Conservation (phyloP, 1,139 yeast species). For the Taphrina wiesneri region DNA sequence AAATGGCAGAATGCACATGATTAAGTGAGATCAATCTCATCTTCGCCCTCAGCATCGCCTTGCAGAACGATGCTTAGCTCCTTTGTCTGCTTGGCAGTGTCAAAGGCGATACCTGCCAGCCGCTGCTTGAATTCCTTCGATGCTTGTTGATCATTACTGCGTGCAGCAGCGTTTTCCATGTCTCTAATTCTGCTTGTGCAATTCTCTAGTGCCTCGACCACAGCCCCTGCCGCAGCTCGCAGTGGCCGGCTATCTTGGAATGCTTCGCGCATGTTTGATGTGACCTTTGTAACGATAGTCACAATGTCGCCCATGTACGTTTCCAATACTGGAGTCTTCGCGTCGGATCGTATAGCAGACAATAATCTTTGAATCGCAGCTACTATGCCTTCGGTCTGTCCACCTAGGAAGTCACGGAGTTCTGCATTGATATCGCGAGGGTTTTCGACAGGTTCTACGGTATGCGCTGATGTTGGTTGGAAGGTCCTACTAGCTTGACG, state of each 20-base stretch:
- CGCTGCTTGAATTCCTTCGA: constrained; percentile 85
- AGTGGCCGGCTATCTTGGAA: constrained; percentile 4
- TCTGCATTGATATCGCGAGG: constrained; percentile 47
- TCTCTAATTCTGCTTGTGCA: constrained; percentile 27
- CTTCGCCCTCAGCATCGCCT: constrained; percentile 9
- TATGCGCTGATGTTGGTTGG: not conserved
- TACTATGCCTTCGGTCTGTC: constrained; percentile 89
- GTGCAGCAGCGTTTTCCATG: constrained; percentile 18
- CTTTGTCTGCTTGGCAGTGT: constrained; percentile 92
- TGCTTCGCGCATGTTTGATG: constrained; percentile 77
- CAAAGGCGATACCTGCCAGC: constrained; percentile 92
- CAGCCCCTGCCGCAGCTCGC: constrained; percentile 12
- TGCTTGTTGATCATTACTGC: constrained; percentile 47
- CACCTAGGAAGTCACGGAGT: constrained; percentile 81
- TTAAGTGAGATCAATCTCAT: constrained; percentile 11
- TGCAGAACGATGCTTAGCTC: constrained; percentile 53
- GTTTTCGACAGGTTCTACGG: not conserved
- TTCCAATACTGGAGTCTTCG: constrained; percentile 71
- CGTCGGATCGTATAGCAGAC: constrained; percentile 48
- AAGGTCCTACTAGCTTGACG: constrained; percentile 9
- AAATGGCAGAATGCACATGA: not conserved
- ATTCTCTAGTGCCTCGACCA: constrained; percentile 23
- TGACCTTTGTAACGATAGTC: constrained; percentile 78
- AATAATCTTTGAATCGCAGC: constrained; percentile 82
- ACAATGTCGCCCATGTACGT: constrained; percentile 72